Conservation (phyloP, 306 rosid genomes). For the Lagenaria siceraria region DNA sequence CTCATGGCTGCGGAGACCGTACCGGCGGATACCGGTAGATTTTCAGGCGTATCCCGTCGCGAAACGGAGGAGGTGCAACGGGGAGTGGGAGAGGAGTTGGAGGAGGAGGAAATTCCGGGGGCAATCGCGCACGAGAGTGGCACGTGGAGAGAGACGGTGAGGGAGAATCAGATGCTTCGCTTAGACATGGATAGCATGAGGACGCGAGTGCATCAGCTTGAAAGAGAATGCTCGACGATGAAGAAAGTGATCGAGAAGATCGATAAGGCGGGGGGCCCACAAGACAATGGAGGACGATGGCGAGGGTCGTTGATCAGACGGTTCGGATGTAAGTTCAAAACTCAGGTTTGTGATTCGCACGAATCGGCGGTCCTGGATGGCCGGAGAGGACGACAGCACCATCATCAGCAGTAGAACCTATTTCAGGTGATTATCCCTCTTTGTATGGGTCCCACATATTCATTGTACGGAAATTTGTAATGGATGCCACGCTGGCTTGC, state of each 20-base stretch:
- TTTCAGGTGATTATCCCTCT: background rate
- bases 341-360: slow-evolving; percentile 93
- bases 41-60: slow-evolving; percentile 24
- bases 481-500: slow-evolving; percentile 3
- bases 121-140: slow-evolving; percentile 14
- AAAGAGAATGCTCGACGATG: slow-evolving; percentile 89
- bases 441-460: background rate
- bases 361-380: slow-evolving; percentile 56
- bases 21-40: slow-evolving; percentile 22
- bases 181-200: slow-evolving; percentile 98
- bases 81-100: slow-evolving; percentile 3
- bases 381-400: slow-evolving; percentile 46
- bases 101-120: slow-evolving; percentile 13
- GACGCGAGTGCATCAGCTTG: slow-evolving; percentile 95
- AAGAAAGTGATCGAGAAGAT: slow-evolving; percentile 59
- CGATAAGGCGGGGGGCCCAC: slow-evolving; percentile 25
- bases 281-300: slow-evolving; percentile 22
- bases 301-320: slow-evolving; percentile 42
- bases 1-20: slow-evolving; percentile 45
- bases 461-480: background rate
- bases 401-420: slow-evolving; percentile 25
- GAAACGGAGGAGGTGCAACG: slow-evolving; percentile 4
- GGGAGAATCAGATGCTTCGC: slow-evolving; percentile 95
- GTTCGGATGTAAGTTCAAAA: slow-evolving; percentile 83
- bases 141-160: slow-evolving; percentile 72